These are phyloP conservation scores for Crithidia brevicula DNA, from an alignment of 208 protist genomes.

Conservation along the genomic window DNA sequence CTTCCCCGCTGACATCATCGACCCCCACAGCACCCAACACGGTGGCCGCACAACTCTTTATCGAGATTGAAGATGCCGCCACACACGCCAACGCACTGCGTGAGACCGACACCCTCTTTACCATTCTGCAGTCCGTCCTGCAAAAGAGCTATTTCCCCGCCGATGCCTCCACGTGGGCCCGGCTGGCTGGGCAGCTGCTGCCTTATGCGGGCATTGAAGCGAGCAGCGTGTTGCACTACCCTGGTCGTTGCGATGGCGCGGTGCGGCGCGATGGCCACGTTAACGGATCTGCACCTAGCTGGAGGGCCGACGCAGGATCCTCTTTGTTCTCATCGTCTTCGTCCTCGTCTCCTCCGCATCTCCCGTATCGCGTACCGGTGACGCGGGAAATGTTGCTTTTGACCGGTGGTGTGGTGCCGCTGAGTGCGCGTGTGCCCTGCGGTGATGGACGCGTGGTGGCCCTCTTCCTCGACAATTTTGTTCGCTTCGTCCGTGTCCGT, in stretches of 20 bases:
- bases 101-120: constrained; percentile 74
- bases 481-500: constrained; percentile 12
- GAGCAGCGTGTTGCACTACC: constrained; percentile 65
- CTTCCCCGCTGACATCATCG: no score
- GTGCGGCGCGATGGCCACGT: no score
- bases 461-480: constrained; percentile 48
- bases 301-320: background rate
- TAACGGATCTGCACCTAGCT: background rate
- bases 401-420: constrained; percentile 78
- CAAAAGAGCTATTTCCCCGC: constrained; percentile 37
- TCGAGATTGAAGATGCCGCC: constrained; percentile 38
- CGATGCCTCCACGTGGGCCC: constrained; percentile 37
- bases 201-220: constrained; percentile 61
- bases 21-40: no score
- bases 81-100: constrained; percentile 49
- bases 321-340: background rate
- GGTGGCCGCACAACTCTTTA: constrained; percentile 39
- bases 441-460: constrained; percentile 49
- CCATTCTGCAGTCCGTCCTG: constrained; percentile 46
- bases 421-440: constrained; percentile 68
- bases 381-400: constrained; percentile 81
- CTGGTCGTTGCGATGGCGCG: constrained; percentile 45
- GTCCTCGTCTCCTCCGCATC: background rate
- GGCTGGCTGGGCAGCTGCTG: constrained; percentile 54
- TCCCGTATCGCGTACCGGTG: constrained; percentile 22